phyloP scores from a whole-genome alignment of 2,329 filamentous ascomycete species.

The Hymenoscyphus salicellus region DNA sequence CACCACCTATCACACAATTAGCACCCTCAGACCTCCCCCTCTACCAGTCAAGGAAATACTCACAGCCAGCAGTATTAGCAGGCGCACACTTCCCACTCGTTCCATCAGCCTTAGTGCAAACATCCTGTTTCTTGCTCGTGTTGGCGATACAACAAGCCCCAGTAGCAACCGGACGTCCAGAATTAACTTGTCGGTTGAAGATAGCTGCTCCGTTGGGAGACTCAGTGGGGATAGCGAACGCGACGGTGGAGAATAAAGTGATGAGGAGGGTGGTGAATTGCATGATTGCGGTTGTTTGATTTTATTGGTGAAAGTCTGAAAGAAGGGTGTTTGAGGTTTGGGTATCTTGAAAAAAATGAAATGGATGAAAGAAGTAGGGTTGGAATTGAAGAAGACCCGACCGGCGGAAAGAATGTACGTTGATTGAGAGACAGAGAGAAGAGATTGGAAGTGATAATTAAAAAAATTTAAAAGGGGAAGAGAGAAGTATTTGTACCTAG shows the following conservation, averaged over 20 bases:
- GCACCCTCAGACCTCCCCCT: too few species aligned
- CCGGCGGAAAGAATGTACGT: conserved; percentile 14
- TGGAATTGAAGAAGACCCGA: conserved; percentile 7
- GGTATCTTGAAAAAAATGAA: too few species aligned
- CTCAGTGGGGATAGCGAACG: neutral
- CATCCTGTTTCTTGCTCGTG: conserved; percentile 17
- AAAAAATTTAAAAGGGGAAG: neutral
- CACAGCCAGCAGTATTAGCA: conserved; percentile 15
- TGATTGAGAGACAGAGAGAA: neutral
- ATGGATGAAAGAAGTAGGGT: neutral
- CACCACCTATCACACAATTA: too few species aligned
- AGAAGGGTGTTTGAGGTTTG: neutral
- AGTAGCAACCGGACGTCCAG: conserved; percentile 10
- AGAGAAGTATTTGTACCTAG: neutral
- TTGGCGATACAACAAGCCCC: conserved; percentile 16
- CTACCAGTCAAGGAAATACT: neutral
- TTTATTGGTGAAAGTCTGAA: neutral
- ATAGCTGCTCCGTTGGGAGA: neutral
- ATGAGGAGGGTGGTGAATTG: conserved; percentile 7
- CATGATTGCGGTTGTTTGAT: conserved; percentile 4
- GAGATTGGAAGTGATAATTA: neutral
- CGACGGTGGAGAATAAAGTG: conserved; percentile 6
- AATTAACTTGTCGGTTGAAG: conserved; percentile 13
- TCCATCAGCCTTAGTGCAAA: conserved; percentile 8
- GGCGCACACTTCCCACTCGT: conserved; percentile 6